Evolutionary conservation across 176 grass and related monocot genomes (phyloP), one percentile per base, ranked within the genome.

Genomic region (Hsuehochloa calcarea): DNA sequence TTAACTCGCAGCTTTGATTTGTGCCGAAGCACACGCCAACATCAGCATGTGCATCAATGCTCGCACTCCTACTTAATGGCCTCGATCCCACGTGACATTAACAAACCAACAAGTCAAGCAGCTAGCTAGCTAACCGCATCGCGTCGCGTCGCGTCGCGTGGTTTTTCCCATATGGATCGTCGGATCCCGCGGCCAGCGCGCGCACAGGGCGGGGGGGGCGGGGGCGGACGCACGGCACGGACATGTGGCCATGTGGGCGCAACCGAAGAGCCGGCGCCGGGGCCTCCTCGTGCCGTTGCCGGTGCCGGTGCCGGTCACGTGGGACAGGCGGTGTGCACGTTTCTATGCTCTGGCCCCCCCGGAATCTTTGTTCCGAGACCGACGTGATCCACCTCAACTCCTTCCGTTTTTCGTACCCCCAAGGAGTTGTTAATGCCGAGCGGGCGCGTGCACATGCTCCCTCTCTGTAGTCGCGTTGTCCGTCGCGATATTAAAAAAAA

Each of bases 341-440:
- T 71, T 92, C 85, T 43, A 72, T 90, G 82, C 90, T 82, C 92
- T 92, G 90, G 40, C 72, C 22, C 35, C 19, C 70, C 70, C 23
- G 81, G 83, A 84, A 95, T 92, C 85, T 93, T 85, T 95, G 90
- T 95, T 95, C 84, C 76, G 13, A 65, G 81, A 68, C 80, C 81
- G 74, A 83, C 80, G 79, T 15, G 73, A 74, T 66, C 83, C 63
- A 39, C 51, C 65, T 15, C 68, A 80, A 34, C 23, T 14, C 52
- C 27, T 58, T 20, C 39, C 72, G n/a, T 65, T 41, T 55, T 38
- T 49, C 71, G 78, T 22, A 11, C 55, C 39, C 41, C 72, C 29
- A 20, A 41, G 31, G 70, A 56, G 45, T 37, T 75, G 70, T 46
- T 69, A 37, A 80, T 38, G 70, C 85, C 71, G 22, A 26, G 49